Percentiles rank a stretch among this genome's conserved stretches.
These are phyloP conservation scores for Bidens hawaiensis DNA, from an alignment of 140 eudicot species.

Conservation along the genomic window DNA sequence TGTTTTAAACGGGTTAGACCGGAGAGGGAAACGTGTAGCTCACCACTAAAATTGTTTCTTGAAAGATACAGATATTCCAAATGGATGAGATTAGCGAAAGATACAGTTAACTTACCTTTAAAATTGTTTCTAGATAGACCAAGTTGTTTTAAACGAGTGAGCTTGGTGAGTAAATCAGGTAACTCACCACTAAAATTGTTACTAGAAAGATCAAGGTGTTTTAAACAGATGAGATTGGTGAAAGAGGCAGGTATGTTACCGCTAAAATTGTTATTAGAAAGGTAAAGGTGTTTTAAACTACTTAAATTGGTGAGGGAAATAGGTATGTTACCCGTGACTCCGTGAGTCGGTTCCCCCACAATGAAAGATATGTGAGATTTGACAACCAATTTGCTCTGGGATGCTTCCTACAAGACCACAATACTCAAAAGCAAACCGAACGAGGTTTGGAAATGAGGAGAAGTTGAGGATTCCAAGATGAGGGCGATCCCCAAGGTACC, in stretches of 20 bases:
- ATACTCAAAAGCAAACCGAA: neutral
- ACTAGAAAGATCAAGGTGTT: neutral
- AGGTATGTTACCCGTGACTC: neutral
- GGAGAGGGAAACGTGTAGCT: neutral
- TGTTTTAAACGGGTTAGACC: neutral
- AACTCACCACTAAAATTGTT: neutral
- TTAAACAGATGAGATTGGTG: neutral
- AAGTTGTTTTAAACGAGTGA: neutral
- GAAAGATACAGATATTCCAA: neutral
- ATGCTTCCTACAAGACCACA: conserved; percentile 1
- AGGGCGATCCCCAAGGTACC: neutral
- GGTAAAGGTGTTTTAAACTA: neutral
- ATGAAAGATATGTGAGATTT: neutral
- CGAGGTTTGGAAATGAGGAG: conserved; percentile 2
- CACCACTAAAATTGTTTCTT: neutral
- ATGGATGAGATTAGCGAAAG: neutral
- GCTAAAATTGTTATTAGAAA: neutral
- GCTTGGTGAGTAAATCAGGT: neutral
- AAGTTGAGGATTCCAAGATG: neutral
- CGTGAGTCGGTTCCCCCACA: neutral
- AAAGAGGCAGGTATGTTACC: neutral
- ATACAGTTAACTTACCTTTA: neutral
- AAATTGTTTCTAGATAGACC: neutral
- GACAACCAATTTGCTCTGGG: neutral
- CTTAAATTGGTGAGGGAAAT: neutral